Percentiles rank a stretch among this genome's conserved stretches.
These are phyloP conservation scores for Pestalotiopsis fici DNA, from an alignment of 2,329 filamentous ascomycete genomes.

Conservation along the genomic window DNA sequence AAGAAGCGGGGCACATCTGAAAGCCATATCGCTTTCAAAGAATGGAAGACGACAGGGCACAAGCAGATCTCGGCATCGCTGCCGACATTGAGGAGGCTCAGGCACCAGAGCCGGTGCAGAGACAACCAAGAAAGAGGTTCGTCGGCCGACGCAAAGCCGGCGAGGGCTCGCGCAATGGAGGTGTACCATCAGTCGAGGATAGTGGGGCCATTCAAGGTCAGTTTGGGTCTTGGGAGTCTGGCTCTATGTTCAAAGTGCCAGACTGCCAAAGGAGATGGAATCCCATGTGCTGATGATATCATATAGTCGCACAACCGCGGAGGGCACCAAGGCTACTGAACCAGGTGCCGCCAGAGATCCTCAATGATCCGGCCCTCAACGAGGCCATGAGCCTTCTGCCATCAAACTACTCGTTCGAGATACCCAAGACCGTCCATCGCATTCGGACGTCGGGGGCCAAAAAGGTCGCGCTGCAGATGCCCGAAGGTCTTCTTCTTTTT, in stretches of 20 bases:
- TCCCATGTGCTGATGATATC: not conserved
- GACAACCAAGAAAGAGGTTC: slow-evolving; percentile 88
- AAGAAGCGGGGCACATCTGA: not conserved
- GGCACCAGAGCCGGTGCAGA: slow-evolving; percentile 37
- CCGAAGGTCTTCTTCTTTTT: slow-evolving; percentile 91
- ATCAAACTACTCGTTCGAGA: slow-evolving; percentile 97
- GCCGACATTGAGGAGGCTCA: slow-evolving; percentile 62
- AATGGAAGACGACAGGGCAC: slow-evolving; percentile 78
- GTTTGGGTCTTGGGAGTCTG: slow-evolving; percentile 14
- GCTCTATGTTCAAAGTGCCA: no score
- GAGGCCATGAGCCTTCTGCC: slow-evolving; percentile 85
- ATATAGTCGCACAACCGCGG: slow-evolving; percentile 68
- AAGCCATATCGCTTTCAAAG: not conserved
- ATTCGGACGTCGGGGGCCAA: slow-evolving; percentile 79
- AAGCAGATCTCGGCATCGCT: slow-evolving; percentile 70
- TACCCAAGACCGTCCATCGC: slow-evolving; percentile 96
- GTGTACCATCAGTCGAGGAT: slow-evolving; percentile 48
- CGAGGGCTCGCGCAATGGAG: slow-evolving; percentile 49
- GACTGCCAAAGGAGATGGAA: not conserved
- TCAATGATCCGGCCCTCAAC: slow-evolving; percentile 82
- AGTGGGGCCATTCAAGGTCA: slow-evolving; percentile 70
- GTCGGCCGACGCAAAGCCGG: slow-evolving; percentile 79
- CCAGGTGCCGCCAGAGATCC: slow-evolving; percentile 84
- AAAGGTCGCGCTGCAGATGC: slow-evolving; percentile 92
- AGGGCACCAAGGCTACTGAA: slow-evolving; percentile 81